Evolutionary conservation across 768 basidiomycete species (phyloP).

Genomic region (Lactifluus subvellereus): DNA sequence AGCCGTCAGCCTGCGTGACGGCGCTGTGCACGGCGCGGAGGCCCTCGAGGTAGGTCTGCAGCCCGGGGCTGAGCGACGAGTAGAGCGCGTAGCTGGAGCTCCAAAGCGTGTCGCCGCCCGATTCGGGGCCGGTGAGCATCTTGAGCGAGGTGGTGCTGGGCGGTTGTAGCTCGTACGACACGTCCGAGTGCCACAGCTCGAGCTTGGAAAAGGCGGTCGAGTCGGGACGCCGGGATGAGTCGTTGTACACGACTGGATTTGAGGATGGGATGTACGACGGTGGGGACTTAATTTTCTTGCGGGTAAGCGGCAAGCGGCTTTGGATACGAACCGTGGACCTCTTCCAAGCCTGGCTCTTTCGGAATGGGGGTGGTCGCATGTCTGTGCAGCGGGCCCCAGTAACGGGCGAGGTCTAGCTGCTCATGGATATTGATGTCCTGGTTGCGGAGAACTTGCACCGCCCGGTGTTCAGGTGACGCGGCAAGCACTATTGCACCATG

Average conservation of each 20-base stretch:
- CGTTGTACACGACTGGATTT: constrained; percentile 60
- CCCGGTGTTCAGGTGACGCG: constrained; percentile 1
- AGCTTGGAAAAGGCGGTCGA: constrained; percentile 55
- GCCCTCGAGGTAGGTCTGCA: constrained; percentile 53
- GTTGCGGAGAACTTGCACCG: constrained; percentile 58
- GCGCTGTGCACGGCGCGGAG: constrained; percentile 45
- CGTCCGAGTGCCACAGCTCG: constrained; percentile 82
- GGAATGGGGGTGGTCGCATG: constrained; percentile 80
- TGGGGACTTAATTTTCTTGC: too few species aligned
- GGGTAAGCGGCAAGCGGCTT: too few species aligned
- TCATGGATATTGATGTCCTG: constrained; percentile 64
- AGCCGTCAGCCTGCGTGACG: constrained; percentile 36
- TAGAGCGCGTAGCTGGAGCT: constrained; percentile 48
- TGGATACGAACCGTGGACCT: too few species aligned
- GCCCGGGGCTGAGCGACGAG: constrained; percentile 50
- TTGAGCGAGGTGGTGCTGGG: constrained; percentile 59
- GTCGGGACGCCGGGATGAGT: constrained; percentile 57
- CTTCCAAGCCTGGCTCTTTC: constrained; percentile 56
- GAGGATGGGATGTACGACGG: not conserved
- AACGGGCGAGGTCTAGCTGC: constrained; percentile 64
- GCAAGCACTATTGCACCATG: too few species aligned
- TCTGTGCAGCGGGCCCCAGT: constrained; percentile 74
- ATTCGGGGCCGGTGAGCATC: constrained; percentile 60
- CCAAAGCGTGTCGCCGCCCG: constrained; percentile 36
- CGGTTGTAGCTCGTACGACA: constrained; percentile 53